Conservation (phyloP, 2,329 filamentous ascomycete genomes). For the Aspergillus unguis region DNA sequence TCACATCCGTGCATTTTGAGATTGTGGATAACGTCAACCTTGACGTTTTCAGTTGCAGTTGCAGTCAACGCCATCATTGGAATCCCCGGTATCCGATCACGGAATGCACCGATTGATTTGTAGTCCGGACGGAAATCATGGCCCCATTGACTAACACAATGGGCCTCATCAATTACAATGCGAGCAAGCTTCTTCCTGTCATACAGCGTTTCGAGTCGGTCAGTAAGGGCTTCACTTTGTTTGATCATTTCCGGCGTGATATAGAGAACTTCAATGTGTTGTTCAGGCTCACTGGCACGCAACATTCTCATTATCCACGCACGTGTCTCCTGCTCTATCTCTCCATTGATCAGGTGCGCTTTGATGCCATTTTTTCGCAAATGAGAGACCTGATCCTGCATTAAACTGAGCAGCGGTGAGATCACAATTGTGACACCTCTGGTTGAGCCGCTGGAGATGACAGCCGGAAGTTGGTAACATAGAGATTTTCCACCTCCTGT, state of each 20-base stretch:
- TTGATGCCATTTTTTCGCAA: conserved; percentile 70
- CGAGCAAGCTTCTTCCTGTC: conserved; percentile 70
- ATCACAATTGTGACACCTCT: conserved; percentile 84
- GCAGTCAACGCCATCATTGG: conserved; percentile 94
- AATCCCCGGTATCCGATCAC: conserved; percentile 69
- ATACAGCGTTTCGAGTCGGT: conserved; percentile 66
- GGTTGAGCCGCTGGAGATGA: conserved; percentile 77
- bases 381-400: conserved; percentile 94
- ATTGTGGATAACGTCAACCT: conserved; percentile 85
- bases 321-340: conserved; percentile 62
- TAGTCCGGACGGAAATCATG: conserved; percentile 98
- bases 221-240: conserved; percentile 69
- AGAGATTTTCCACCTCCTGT: conserved; percentile 96
- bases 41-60: conserved; percentile 90
- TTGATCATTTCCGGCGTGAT: conserved; percentile 96
- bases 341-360: conserved; percentile 78
- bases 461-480: conserved; percentile 90
- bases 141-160: conserved; percentile 98
- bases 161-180: conserved; percentile 96
- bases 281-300: conserved; percentile 63
- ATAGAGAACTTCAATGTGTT: conserved; percentile 81
- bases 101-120: conserved; percentile 74
- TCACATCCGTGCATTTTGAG: conserved; percentile 77
- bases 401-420: conserved; percentile 90
- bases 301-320: conserved; percentile 64